phyloP scores from a whole-genome alignment of 2,329 filamentous ascomycete genomes.

The Cercospora beticola region DNA sequence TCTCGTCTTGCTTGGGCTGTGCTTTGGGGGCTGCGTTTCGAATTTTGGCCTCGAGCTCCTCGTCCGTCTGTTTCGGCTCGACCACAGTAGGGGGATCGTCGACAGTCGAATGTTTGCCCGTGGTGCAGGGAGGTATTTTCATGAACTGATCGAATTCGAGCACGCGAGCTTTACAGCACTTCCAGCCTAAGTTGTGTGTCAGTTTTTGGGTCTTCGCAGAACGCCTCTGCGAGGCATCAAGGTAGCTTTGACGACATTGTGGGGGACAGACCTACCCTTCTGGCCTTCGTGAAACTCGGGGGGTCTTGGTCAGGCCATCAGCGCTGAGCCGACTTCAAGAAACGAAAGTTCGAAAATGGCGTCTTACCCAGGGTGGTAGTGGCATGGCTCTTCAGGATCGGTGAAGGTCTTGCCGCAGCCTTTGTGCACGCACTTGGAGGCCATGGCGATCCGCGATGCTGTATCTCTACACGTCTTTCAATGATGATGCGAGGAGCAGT shows the following conservation, averaged over 20 bases:
- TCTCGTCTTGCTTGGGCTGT: constrained; percentile 30
- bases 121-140: constrained; percentile 84
- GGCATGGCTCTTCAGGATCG: constrained; percentile 77
- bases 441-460: constrained; percentile 49
- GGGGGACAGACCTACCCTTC: constrained; percentile 67
- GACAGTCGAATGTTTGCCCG: constrained; percentile 85
- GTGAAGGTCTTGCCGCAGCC: constrained; percentile 88
- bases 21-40: constrained; percentile 19
- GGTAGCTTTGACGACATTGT: background rate
- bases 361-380: constrained; percentile 66
- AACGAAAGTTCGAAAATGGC: background rate
- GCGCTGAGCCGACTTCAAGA: background rate
- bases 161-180: constrained; percentile 96
- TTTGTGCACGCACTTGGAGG: constrained; percentile 91
- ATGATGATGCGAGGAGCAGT: background rate
- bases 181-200: constrained; percentile 69
- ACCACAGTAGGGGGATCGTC: constrained; percentile 61
- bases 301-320: constrained; percentile 19
- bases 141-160: constrained; percentile 99
- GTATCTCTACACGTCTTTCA: background rate
- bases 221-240: background rate
- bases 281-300: constrained; percentile 97
- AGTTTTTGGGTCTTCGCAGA: background rate
- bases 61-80: constrained; percentile 28
- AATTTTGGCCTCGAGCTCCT: constrained; percentile 38